These are phyloP conservation scores for Thalassia testudinum DNA, from an alignment of 116 monocot genomes.

Conservation along the genomic window DNA sequence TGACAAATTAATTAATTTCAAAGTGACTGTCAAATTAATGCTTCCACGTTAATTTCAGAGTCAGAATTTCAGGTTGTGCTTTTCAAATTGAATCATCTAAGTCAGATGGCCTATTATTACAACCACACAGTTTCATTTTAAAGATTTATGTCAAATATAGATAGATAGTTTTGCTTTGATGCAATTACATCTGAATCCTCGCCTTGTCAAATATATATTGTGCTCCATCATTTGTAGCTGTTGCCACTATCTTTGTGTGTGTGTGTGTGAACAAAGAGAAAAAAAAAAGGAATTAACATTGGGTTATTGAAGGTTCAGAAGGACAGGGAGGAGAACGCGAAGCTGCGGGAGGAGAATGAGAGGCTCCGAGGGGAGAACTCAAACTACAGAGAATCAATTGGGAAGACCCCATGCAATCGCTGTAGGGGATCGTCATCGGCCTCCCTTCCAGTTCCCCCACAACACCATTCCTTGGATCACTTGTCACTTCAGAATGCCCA, in stretches of 20 bases:
- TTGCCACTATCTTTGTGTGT: not conserved
- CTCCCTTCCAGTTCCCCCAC: not conserved
- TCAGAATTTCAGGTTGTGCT: too few relatives aligned
- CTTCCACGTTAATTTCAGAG: too few relatives aligned
- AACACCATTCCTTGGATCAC: not conserved
- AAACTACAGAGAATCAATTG: constrained; percentile 29
- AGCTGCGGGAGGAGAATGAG: constrained; percentile 37
- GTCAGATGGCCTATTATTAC: too few relatives aligned
- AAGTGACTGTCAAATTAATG: too few relatives aligned
- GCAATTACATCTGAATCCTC: too few relatives aligned
- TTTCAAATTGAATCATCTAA: too few relatives aligned
- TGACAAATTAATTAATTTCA: too few relatives aligned
- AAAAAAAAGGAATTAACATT: not conserved
- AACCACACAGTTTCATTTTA: too few relatives aligned
- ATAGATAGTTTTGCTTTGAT: too few relatives aligned
- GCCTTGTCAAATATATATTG: too few relatives aligned
- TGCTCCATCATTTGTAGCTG: not conserved
- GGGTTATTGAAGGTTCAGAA: constrained; percentile 17
- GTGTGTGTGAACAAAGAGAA: not conserved
- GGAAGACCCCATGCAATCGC: constrained; percentile 31
- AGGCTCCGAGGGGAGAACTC: constrained; percentile 37
- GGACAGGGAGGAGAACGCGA: constrained; percentile 32
- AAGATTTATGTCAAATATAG: too few relatives aligned
- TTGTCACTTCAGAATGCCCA: not conserved
- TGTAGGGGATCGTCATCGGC: constrained; percentile 19